phyloP scores from a whole-genome alignment of 108 stramenopile genomes.

The Nitzschia sp. region DNA sequence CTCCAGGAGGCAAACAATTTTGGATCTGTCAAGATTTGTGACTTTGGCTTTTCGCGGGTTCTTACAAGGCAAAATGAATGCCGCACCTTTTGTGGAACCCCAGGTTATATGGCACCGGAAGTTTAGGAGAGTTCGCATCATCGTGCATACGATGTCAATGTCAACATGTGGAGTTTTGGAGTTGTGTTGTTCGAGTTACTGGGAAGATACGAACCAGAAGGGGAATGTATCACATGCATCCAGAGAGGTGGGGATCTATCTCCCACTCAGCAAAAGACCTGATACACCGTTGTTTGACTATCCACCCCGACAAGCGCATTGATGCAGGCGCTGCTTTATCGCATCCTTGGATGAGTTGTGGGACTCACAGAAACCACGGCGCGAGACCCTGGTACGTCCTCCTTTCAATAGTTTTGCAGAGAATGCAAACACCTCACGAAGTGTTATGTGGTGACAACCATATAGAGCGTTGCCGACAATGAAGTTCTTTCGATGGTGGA shows the following conservation, averaged over 20 bases:
- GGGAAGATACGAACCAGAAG: conserved; percentile 32
- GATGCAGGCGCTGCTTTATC: too few relatives aligned
- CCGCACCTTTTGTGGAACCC: conserved; percentile 80
- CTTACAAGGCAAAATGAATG: conserved; percentile 63
- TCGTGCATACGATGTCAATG: conserved; percentile 62
- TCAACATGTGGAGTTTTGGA: conserved; percentile 92
- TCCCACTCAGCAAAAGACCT: too few relatives aligned
- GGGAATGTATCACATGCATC: too few relatives aligned
- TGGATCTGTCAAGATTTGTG: conserved; percentile 69
- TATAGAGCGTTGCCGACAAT: background rate
- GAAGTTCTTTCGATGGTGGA: too few relatives aligned
- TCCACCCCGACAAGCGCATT: too few relatives aligned
- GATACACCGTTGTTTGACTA: too few relatives aligned
- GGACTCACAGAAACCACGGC: background rate
- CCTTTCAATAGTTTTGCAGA: too few relatives aligned
- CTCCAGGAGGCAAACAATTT: too few relatives aligned
- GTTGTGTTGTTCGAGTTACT: conserved; percentile 64
- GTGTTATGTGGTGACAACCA: too few relatives aligned
- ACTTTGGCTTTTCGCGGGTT: conserved; percentile 91
- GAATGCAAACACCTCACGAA: too few relatives aligned
- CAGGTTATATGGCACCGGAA: conserved; percentile 65
- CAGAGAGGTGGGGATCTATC: too few relatives aligned
- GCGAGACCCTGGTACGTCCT: background rate
- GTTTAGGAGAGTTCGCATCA: conserved; percentile 33
- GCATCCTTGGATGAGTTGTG: background rate